Conservation (phyloP, 2,329 filamentous ascomycete genomes). For the Pestalotiopsis fici region DNA sequence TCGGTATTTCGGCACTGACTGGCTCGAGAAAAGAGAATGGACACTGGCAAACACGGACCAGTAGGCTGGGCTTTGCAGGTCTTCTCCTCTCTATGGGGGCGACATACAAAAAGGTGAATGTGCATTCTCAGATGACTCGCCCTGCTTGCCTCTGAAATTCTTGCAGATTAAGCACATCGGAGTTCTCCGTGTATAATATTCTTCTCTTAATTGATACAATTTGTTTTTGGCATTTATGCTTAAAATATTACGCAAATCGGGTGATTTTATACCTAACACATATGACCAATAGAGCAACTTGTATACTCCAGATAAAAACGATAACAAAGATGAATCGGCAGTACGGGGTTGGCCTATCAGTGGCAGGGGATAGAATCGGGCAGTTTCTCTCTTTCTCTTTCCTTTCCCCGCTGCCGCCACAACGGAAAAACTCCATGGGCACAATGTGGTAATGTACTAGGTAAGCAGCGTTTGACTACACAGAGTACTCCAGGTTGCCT, state of each 20-base stretch:
- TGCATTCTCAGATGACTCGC: not conserved
- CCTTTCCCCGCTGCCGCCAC: no score
- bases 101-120: not conserved
- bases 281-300: not conserved
- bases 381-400: no score
- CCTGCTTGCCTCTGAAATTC: not conserved
- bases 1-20: not conserved
- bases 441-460: no score
- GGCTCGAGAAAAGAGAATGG: not conserved
- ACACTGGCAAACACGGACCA: not conserved
- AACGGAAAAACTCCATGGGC: no score
- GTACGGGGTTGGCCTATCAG: no score
- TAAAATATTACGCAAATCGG: not conserved
- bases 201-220: not conserved
- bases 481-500: no score
- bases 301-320: not conserved
- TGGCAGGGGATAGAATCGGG: no score
- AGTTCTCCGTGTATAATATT: not conserved
- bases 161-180: not conserved
- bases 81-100: not conserved
- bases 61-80: not conserved
- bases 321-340: no score
- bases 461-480: no score
- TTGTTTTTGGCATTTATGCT: not conserved
- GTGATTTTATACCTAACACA: not conserved